Evolutionary conservation across 2,329 filamentous ascomycete species (phyloP).

Genomic region (Amesomyces nigricolor): DNA sequence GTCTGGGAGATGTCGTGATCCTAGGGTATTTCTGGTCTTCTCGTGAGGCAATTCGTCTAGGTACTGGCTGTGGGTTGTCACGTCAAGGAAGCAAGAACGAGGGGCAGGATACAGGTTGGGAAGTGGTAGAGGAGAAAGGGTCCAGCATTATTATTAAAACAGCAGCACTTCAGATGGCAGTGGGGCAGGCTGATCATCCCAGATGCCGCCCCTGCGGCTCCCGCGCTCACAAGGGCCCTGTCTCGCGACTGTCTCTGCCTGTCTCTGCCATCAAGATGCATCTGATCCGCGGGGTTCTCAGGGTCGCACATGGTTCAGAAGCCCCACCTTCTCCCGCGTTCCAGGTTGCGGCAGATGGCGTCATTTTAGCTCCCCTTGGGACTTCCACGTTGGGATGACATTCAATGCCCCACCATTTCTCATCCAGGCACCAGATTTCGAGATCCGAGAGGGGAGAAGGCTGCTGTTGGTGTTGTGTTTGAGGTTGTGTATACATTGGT

Average conservation of each 20-base stretch:
- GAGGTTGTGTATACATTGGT: too few relatives aligned
- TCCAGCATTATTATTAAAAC: too few relatives aligned
- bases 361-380: slow-evolving; percentile 20
- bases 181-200: slow-evolving; percentile 4
- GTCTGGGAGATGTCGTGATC: background rate
- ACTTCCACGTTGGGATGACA: background rate
- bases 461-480: too few relatives aligned
- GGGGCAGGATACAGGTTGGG: background rate
- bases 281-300: slow-evolving; percentile 13
- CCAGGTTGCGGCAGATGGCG: slow-evolving; percentile 17
- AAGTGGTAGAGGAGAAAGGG: too few relatives aligned
- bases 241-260: background rate
- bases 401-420: background rate
- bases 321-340: background rate
- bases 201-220: slow-evolving; percentile 4
- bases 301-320: background rate
- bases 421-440: too few relatives aligned
- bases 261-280: background rate
- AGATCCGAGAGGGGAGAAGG: too few relatives aligned
- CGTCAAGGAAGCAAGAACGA: too few relatives aligned
- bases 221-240: background rate
- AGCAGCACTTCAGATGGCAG: background rate
- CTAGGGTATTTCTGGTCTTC: background rate
- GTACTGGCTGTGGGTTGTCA: too few relatives aligned
- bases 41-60: background rate